A percentile compares a stretch with the other conserved stretches of the same genome.
Conservation (phyloP, 805 yeast genomes). For the Candida pseudoglaebosa region DNA sequence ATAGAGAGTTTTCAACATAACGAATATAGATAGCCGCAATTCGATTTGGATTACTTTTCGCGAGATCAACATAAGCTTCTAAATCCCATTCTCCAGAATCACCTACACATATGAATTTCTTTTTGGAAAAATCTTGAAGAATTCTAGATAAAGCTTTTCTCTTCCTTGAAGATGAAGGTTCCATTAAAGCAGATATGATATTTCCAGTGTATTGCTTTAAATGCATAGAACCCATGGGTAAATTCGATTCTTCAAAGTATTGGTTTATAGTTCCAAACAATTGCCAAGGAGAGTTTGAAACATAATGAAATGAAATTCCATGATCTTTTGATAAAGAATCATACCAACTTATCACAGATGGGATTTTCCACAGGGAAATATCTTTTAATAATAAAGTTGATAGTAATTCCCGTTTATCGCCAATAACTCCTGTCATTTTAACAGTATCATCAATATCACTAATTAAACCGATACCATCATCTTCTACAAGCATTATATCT, state of each 20-base stretch:
- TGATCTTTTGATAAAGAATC: conserved; percentile 39
- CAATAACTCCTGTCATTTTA: conserved; percentile 83
- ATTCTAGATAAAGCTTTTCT: conserved; percentile 59
- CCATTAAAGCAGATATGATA: conserved; percentile 74
- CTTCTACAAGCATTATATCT: conserved; percentile 40
- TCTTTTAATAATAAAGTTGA: conserved; percentile 71
- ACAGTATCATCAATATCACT: conserved; percentile 95
- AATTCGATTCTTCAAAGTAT: conserved; percentile 49
- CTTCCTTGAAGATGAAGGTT: conserved; percentile 83
- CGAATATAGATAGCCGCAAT: conserved; percentile 76
- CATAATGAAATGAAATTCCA: conserved; percentile 77
- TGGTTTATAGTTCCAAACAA: conserved; percentile 57
- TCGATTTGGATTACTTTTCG: conserved; percentile 56
- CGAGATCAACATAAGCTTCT: conserved; percentile 80
- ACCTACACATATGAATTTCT: conserved; percentile 82
- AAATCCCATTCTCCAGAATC: conserved; percentile 95
- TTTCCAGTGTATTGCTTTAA: conserved; percentile 86
- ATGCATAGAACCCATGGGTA: conserved; percentile 82
- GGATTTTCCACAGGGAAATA: conserved; percentile 63
- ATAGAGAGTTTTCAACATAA: conserved; percentile 66
- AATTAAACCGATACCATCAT: conserved; percentile 64
- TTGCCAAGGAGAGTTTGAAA: conserved; percentile 95
- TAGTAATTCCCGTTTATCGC: conserved; percentile 80
- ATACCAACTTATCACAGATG: conserved; percentile 74
- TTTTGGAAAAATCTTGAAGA: conserved; percentile 66